Evolutionary conservation across 352 stramenopile genomes (phyloP).

Genomic region (Phytophthora hibernalis): DNA sequence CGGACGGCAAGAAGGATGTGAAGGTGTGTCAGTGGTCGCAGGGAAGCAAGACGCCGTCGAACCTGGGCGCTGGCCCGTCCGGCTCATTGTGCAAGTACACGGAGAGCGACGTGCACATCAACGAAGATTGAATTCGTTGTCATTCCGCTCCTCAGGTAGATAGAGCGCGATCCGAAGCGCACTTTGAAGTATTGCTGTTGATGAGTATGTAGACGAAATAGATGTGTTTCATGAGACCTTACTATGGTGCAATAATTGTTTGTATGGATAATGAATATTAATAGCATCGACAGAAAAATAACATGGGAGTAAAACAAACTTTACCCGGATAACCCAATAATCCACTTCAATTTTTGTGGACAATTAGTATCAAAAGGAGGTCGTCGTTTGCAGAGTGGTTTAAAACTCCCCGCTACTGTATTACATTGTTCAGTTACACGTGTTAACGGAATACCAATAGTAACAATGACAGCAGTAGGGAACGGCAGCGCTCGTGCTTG

Average conservation of each 20-base stretch:
- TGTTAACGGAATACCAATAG: too few relatives aligned
- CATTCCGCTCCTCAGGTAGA: not conserved
- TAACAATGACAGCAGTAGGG: too few relatives aligned
- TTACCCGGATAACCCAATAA: too few relatives aligned
- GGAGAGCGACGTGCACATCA: slow-evolving; percentile 34
- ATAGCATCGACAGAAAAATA: too few relatives aligned
- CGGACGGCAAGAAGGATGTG: slow-evolving; percentile 14
- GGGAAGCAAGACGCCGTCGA: slow-evolving; percentile 24
- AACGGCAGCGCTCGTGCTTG: too few relatives aligned
- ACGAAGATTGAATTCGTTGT: slow-evolving; percentile 23
- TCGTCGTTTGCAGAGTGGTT: too few relatives aligned
- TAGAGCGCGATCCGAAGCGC: slow-evolving; percentile 15
- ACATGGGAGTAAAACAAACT: too few relatives aligned
- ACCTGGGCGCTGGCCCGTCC: slow-evolving; percentile 37
- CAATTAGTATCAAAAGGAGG: too few relatives aligned
- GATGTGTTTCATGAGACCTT: slow-evolving; percentile 12
- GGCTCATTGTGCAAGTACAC: slow-evolving; percentile 25
- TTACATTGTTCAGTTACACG: too few relatives aligned
- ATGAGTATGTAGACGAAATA: slow-evolving; percentile 22
- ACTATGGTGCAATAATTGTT: not conserved
- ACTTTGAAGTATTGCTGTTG: slow-evolving; percentile 13
- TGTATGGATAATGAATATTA: too few relatives aligned
- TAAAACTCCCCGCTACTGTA: too few relatives aligned
- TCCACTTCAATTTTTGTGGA: too few relatives aligned
- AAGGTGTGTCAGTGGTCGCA: slow-evolving; percentile 39